These are phyloP conservation scores for Chaetomiaceae sp. DNA, from an alignment of 2,329 filamentous ascomycete species.

Conservation along the genomic window DNA sequence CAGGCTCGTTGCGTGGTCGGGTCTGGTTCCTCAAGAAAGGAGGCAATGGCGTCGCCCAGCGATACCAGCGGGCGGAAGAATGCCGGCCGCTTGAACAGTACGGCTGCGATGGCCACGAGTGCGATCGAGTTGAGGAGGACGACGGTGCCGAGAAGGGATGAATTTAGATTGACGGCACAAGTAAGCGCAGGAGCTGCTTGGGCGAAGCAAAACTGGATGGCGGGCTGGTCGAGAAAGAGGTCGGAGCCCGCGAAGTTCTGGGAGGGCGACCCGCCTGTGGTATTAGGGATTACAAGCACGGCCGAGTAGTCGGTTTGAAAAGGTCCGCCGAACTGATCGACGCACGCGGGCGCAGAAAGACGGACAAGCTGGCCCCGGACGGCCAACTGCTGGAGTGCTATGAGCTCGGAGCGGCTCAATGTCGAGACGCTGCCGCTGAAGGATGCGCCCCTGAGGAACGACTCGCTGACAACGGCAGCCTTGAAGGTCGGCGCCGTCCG, in stretches of 20 bases:
- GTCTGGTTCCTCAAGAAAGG: constrained; percentile 43
- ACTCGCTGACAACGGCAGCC: constrained; percentile 31
- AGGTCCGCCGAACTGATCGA: constrained; percentile 28
- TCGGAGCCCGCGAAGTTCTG: constrained; percentile 24
- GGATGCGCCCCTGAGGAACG: constrained; percentile 32
- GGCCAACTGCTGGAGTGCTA: constrained; percentile 32
- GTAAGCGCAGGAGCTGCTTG: constrained; percentile 21
- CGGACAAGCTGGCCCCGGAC: constrained; percentile 26
- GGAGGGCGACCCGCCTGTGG: constrained; percentile 29
- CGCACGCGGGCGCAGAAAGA: constrained; percentile 29
- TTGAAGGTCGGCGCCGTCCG: constrained; percentile 30
- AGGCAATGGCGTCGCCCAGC: constrained; percentile 45
- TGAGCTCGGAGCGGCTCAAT: constrained; percentile 31
- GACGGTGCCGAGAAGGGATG: constrained; percentile 36
- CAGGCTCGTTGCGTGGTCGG: constrained; percentile 38
- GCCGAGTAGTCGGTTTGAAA: constrained; percentile 31
- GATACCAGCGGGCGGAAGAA: constrained; percentile 41
- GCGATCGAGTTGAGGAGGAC: constrained; percentile 38
- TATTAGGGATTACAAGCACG: constrained; percentile 31
- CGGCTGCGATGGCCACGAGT: constrained; percentile 29
- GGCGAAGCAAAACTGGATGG: constrained; percentile 32
- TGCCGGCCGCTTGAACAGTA: constrained; percentile 27
- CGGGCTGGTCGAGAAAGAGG: constrained; percentile 22
- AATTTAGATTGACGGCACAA: constrained; percentile 39
- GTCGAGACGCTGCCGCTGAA: constrained; percentile 32